Evolutionary conservation across 2,329 filamentous ascomycete species (phyloP).

Genomic region (Colletotrichum spinosum): DNA sequence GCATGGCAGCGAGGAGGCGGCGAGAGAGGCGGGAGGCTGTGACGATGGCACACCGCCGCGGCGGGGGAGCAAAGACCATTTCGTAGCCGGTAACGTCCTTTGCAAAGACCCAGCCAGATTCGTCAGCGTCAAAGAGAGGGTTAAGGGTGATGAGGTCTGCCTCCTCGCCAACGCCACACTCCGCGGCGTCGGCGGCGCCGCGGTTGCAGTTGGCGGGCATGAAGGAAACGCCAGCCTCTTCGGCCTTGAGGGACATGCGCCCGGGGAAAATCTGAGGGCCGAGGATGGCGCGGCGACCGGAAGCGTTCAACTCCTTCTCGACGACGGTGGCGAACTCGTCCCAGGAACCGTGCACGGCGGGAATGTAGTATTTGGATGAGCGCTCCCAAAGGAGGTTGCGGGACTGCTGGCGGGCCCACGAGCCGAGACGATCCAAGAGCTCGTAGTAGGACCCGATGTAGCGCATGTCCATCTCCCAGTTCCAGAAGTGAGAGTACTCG

Average conservation of each 20-base stretch:
- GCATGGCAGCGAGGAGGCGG: slow-evolving; percentile 77
- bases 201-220: slow-evolving; percentile 67
- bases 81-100: slow-evolving; percentile 79
- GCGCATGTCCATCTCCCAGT: slow-evolving; percentile 78
- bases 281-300: slow-evolving; percentile 70
- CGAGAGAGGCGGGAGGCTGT: slow-evolving; percentile 77
- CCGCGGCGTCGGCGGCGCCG: slow-evolving; percentile 60
- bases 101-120: slow-evolving; percentile 79
- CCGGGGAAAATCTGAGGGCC: slow-evolving; percentile 71
- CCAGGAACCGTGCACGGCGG: slow-evolving; percentile 76
- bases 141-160: slow-evolving; percentile 84
- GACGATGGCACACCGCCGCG: slow-evolving; percentile 77
- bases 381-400: slow-evolving; percentile 83
- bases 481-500: slow-evolving; percentile 76
- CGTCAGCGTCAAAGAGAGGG: slow-evolving; percentile 78
- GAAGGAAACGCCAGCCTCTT: slow-evolving; percentile 63
- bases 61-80: slow-evolving; percentile 62
- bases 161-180: slow-evolving; percentile 77
- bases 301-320: slow-evolving; percentile 66
- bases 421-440: slow-evolving; percentile 74
- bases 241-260: slow-evolving; percentile 58
- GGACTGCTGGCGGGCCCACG: slow-evolving; percentile 76
- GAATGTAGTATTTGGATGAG: slow-evolving; percentile 81
- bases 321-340: slow-evolving; percentile 77
- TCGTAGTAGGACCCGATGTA: slow-evolving; percentile 77